phyloP scores from a whole-genome alignment of 225 moss, liverwort and hornwort genomes.

The Polytrichum formosum region DNA sequence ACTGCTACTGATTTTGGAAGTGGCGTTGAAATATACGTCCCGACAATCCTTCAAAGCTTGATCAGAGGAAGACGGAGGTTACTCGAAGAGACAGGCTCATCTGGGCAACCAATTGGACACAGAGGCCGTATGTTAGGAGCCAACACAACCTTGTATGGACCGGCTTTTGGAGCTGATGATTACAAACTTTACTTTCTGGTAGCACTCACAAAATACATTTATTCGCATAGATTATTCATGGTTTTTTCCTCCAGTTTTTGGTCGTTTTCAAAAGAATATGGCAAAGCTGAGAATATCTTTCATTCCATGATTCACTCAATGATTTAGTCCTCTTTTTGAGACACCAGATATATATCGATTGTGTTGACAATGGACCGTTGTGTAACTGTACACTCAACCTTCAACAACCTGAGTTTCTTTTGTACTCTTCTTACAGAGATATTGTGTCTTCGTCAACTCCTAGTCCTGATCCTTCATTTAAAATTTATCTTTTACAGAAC shows the following conservation, averaged over 20 bases:
- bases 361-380: too few relatives aligned
- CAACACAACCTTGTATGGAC: conserved; percentile 65
- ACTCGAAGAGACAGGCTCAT: conserved; percentile 15
- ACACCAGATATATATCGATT: too few relatives aligned
- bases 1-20: conserved; percentile 19
- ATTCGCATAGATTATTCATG: too few relatives aligned
- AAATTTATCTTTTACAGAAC: conserved; percentile 20
- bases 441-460: too few relatives aligned
- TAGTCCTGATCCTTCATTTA: background rate
- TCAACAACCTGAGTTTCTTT: too few relatives aligned
- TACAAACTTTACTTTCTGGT: conserved; percentile 76
- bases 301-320: too few relatives aligned
- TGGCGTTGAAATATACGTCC: conserved; percentile 21
- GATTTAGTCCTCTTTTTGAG: too few relatives aligned
- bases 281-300: too few relatives aligned
- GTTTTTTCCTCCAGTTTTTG: too few relatives aligned
- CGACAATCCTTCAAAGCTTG: conserved; percentile 27
- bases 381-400: too few relatives aligned
- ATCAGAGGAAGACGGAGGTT: conserved; percentile 46
- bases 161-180: conserved; percentile 62
- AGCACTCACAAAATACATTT: background rate
- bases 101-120: conserved; percentile 6
- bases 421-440: too few relatives aligned
- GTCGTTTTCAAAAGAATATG: too few relatives aligned
- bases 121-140: conserved; percentile 46